These are phyloP conservation scores for Zasmidium citrigriseum DNA, from an alignment of 2,329 filamentous ascomycete genomes.

Conservation along the genomic window DNA sequence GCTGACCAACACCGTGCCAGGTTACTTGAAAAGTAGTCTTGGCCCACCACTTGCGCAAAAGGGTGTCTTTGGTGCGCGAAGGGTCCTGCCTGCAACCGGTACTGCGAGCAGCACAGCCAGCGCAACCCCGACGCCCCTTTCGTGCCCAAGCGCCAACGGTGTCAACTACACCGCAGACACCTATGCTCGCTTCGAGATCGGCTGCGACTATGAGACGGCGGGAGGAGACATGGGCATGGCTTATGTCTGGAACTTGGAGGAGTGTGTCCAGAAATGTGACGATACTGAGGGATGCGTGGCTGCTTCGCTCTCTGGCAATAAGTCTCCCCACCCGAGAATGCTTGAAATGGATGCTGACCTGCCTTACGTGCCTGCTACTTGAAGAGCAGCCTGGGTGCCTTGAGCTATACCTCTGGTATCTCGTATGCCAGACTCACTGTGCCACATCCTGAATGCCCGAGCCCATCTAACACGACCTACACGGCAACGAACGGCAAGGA, in stretches of 20 bases:
- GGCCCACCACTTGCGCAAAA: not conserved
- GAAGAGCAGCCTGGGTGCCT: not conserved
- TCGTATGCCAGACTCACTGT: conserved; percentile 5
- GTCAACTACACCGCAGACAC: conserved; percentile 20
- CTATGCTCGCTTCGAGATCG: conserved; percentile 22
- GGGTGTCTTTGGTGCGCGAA: not conserved
- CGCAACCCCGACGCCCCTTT: not conserved
- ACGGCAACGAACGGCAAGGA: conserved; percentile 17
- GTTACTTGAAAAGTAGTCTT: conserved; percentile 3
- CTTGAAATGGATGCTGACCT: not conserved
- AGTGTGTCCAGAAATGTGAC: conserved; percentile 29
- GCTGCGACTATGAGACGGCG: conserved; percentile 28
- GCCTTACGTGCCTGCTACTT: conserved; percentile 7
- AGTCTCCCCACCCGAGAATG: not conserved
- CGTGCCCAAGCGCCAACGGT: conserved; percentile 10
- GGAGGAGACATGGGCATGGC: conserved; percentile 28
- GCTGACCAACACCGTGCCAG: not conserved
- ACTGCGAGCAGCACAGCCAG: not conserved
- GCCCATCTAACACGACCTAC: conserved; percentile 22
- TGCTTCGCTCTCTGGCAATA: conserved; percentile 25
- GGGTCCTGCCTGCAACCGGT: not conserved
- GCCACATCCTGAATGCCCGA: conserved; percentile 19
- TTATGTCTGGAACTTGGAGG: conserved; percentile 19
- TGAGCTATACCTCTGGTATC: not conserved
- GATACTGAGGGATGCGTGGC: conserved; percentile 24